Evolutionary conservation across 768 basidiomycete genomes (phyloP).

Genomic region (Erythrobasidium yunnanense): DNA sequence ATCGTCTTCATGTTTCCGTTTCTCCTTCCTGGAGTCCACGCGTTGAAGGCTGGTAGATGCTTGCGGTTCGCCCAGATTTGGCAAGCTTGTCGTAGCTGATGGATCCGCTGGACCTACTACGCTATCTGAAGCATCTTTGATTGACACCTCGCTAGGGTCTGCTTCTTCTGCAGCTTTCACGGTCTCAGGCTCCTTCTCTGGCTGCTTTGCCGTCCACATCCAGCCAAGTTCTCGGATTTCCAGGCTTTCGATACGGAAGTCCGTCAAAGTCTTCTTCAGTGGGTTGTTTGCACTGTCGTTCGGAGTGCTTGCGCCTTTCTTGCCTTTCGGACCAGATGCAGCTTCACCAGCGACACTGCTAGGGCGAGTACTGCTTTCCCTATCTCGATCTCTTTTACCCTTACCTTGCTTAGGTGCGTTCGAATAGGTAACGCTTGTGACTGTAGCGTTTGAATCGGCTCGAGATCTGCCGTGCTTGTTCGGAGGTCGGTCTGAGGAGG

Average conservation of each 20-base stretch:
- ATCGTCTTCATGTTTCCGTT: constrained; percentile 10
- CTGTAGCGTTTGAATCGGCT: not conserved
- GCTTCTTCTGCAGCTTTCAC: not conserved
- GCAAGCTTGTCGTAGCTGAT: too few relatives aligned
- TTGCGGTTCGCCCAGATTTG: too few relatives aligned
- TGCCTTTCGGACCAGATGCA: too few relatives aligned
- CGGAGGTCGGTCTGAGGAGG: too few relatives aligned
- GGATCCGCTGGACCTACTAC: too few relatives aligned
- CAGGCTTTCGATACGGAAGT: constrained; percentile 91
- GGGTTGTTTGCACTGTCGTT: too few relatives aligned
- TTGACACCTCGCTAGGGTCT: too few relatives aligned
- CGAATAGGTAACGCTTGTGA: not conserved
- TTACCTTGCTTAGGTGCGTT: not conserved
- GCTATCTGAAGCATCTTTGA: too few relatives aligned
- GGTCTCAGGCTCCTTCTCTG: too few relatives aligned
- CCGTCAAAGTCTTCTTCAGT: constrained; percentile 59
- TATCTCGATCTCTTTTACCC: not conserved
- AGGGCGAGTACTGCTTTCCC: not conserved
- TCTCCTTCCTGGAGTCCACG: constrained; percentile 4
- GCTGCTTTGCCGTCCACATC: constrained; percentile 52
- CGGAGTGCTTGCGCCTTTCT: too few relatives aligned
- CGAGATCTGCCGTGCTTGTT: not conserved
- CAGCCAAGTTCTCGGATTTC: constrained; percentile 71
- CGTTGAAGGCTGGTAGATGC: not conserved
- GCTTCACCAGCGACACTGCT: too few relatives aligned